Evolutionary conservation across 75 land plant genomes (phyloP).

Genomic region (Ceratopteris richardii): DNA sequence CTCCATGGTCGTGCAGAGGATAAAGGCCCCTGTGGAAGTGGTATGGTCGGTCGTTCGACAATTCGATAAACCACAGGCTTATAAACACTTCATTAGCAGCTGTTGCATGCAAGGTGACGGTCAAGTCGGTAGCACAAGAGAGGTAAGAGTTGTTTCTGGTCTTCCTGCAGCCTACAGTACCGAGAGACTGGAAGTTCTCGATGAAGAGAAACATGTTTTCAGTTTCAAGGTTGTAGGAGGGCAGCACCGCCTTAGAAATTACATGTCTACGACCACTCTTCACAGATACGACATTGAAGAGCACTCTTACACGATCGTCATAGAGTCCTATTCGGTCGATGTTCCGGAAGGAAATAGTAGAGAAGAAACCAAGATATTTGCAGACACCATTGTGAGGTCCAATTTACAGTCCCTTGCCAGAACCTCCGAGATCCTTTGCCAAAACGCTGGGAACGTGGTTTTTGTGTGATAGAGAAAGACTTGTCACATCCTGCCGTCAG

Average conservation of each 20-base stretch:
- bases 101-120: conserved; percentile 16
- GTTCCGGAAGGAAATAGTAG: conserved; percentile 25
- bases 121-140: conserved; percentile 9
- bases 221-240: conserved; percentile 18
- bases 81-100: conserved; percentile 25
- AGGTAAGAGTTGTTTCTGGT: conserved; percentile 17
- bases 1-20: conserved; percentile 13
- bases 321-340: conserved; percentile 32
- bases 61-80: conserved; percentile 21
- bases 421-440: not conserved
- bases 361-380: conserved; percentile 33
- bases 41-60: conserved; percentile 29
- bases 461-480: no score
- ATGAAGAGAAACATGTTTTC: conserved; percentile 15
- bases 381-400: conserved; percentile 38
- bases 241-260: conserved; percentile 14
- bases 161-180: conserved; percentile 18
- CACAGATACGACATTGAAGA: conserved; percentile 4
- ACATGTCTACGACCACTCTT: conserved; percentile 4
- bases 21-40: conserved; percentile 11
- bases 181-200: conserved; percentile 17
- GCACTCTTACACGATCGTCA: conserved; percentile 16
- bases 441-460: not conserved
- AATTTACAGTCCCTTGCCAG: conserved; percentile 26
- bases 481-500: no score